phyloP scores from a whole-genome alignment of 345 rosid species.

The Clarkia xantiana region DNA sequence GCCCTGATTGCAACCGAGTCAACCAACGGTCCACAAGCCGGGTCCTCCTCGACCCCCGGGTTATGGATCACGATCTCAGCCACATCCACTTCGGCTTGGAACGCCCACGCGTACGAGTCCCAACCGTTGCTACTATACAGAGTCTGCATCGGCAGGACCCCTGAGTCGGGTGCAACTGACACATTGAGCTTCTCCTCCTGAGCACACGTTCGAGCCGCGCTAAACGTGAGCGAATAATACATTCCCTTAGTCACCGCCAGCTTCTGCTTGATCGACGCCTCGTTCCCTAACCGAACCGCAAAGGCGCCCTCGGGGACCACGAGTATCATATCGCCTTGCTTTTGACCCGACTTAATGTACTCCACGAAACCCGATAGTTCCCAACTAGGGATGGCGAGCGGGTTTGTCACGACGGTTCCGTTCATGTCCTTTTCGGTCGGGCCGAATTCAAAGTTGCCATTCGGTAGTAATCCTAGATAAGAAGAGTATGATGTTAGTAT shows the following conservation, averaged over 20 bases:
- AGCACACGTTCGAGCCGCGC: conserved; percentile 84
- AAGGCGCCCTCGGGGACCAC: conserved; percentile 73
- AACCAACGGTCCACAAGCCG: conserved; percentile 76
- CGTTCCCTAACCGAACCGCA: conserved; percentile 78
- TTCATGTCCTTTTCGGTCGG: conserved; percentile 45
- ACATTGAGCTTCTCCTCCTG: conserved; percentile 63
- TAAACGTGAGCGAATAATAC: conserved; percentile 62
- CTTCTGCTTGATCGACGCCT: conserved; percentile 67
- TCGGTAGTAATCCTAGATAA: conserved; percentile 71
- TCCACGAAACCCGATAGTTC: conserved; percentile 64
- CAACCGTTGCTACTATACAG: conserved; percentile 66
- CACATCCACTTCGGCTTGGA: conserved; percentile 22
- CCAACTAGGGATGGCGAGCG: conserved; percentile 53
- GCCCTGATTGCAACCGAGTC: conserved; percentile 58
- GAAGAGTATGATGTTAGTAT: no score
- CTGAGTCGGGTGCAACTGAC: conserved; percentile 58
- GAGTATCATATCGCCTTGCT: conserved; percentile 86
- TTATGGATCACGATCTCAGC: conserved; percentile 52
- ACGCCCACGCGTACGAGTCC: conserved; percentile 76
- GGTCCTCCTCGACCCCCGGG: conserved; percentile 77
- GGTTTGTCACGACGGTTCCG: conserved; percentile 44
- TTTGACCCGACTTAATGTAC: conserved; percentile 74
- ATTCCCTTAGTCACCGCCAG: conserved; percentile 27
- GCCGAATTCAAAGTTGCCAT: conserved; percentile 60
- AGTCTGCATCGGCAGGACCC: conserved; percentile 65